Conservation (phyloP, 1,284 basidiomycete species). For the Rhodotorula sp. region DNA sequence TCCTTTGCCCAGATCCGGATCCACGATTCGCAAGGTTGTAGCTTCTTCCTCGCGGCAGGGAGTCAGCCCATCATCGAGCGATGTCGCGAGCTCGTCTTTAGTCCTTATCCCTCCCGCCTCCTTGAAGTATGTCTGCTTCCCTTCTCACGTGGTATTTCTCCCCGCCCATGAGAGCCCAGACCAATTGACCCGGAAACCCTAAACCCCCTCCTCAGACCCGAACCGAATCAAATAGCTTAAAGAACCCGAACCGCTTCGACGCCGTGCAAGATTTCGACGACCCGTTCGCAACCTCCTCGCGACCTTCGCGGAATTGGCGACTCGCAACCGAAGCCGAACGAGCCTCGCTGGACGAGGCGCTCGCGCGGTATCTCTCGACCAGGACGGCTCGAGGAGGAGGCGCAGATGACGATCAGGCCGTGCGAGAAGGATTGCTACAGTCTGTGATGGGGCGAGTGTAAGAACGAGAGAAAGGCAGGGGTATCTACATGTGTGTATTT, state of each 20-base stretch:
- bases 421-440: neutral
- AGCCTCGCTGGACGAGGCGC: neutral
- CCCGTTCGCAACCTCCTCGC: slow-evolving; percentile 20
- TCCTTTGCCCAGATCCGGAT: slow-evolving; percentile 28
- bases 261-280: slow-evolving; percentile 31
- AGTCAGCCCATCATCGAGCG: slow-evolving; percentile 33
- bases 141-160: no score
- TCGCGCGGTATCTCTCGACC: neutral
- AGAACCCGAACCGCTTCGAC: neutral
- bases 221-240: no score
- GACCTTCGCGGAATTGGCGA: slow-evolving; percentile 20
- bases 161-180: no score
- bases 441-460: neutral
- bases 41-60: slow-evolving; percentile 11
- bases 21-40: slow-evolving; percentile 27
- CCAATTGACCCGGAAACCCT: neutral
- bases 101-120: neutral
- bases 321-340: neutral
- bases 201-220: neutral
- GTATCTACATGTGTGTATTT: slow-evolving; percentile 2
- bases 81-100: slow-evolving; percentile 18
- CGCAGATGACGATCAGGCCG: neutral
- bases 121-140: neutral
- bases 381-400: neutral
- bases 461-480: neutral